phyloP scores from a whole-genome alignment of 495 filamentous ascomycete species.

The Aspergillus heteromorphus region DNA sequence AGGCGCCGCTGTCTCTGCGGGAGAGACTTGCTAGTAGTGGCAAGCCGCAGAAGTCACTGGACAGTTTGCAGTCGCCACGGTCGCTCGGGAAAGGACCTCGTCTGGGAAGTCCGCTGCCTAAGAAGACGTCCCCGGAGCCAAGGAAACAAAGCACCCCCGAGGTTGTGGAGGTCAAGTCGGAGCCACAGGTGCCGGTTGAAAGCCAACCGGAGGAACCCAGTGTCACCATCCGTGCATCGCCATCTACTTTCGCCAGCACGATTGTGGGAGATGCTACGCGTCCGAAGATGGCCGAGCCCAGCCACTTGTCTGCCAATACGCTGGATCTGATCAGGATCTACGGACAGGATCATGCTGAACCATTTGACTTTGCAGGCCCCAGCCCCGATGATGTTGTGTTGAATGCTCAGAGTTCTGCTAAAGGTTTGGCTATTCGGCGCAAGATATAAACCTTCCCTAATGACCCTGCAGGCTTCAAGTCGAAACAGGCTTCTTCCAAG shows the following conservation, averaged over 20 bases:
- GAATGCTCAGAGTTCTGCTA: conserved; percentile 70
- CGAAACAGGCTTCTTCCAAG: conserved; percentile 41
- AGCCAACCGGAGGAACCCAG: conserved; percentile 12
- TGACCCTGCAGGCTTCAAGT: conserved; percentile 41
- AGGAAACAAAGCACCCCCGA: conserved; percentile 6
- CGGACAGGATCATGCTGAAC: conserved; percentile 44
- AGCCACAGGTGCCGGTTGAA: conserved; percentile 1
- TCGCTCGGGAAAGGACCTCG: conserved; percentile 18
- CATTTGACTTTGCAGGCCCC: conserved; percentile 73
- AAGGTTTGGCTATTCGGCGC: conserved; percentile 66
- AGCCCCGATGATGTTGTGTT: conserved; percentile 91
- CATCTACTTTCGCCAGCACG: conserved; percentile 65
- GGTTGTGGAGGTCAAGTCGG: background rate
- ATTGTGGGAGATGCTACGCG: conserved; percentile 49
- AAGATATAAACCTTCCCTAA: conserved; percentile 39
- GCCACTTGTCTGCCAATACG: conserved; percentile 31
- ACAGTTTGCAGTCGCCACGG: conserved; percentile 20
- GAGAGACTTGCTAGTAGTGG: conserved; percentile 34
- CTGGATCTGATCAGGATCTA: conserved; percentile 50
- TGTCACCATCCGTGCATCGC: conserved; percentile 35
- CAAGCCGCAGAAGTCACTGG: conserved; percentile 27
- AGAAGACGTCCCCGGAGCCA: conserved; percentile 17
- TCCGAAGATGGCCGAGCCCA: conserved; percentile 30
- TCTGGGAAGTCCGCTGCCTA: conserved; percentile 11
- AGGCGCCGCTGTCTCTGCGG: conserved; percentile 23